Conservation (phyloP, 371 early-diverging fungal genomes). For the Mucor velutinosus region DNA sequence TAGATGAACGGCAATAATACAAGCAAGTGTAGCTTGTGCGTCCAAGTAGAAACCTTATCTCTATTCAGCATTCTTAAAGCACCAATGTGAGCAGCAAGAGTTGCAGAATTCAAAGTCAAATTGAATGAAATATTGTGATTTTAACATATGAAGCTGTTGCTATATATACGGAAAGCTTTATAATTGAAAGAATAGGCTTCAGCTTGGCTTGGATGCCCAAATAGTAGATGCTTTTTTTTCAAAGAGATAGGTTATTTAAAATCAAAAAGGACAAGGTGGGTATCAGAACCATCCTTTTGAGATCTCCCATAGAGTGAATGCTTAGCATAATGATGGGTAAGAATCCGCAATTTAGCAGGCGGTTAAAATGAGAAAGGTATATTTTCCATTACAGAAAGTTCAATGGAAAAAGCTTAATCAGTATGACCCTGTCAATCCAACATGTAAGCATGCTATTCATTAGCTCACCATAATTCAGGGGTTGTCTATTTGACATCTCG, state of each 20-base stretch:
- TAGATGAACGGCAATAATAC: background rate
- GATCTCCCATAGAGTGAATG: background rate
- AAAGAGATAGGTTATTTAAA: no score
- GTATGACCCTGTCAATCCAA: background rate
- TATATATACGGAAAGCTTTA: background rate
- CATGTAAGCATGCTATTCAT: background rate
- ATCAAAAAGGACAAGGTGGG: no score
- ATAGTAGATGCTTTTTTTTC: background rate
- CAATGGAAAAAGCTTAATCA: background rate
- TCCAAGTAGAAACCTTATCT: background rate
- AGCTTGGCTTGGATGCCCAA: background rate
- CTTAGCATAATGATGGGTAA: background rate
- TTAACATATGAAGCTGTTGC: no score
- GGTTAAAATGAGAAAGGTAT: background rate
- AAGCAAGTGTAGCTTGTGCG: background rate
- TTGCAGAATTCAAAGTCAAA: background rate
- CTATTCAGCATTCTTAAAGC: background rate
- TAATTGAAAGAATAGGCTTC: background rate
- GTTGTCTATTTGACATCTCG: background rate
- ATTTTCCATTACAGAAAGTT: background rate
- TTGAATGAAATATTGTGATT: background rate
- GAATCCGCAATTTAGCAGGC: background rate
- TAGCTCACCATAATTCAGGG: background rate
- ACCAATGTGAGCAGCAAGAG: background rate
- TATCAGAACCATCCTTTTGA: no score